A percentile compares a stretch with the other conserved stretches of the same genome.
Conservation (phyloP, 2,329 filamentous ascomycete genomes). For the Albifimbria verrucaria region DNA sequence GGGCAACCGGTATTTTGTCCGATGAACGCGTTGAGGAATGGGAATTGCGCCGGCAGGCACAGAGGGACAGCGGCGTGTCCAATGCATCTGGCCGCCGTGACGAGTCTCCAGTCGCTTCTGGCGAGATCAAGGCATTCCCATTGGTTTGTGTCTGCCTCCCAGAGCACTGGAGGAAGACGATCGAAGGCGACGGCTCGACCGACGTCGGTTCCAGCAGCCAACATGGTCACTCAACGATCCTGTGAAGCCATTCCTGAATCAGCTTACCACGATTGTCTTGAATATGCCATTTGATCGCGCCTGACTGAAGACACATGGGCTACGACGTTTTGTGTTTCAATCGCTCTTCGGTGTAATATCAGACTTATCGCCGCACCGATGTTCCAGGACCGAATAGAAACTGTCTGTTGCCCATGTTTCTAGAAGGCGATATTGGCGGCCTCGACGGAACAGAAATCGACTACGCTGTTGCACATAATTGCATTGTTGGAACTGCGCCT, state of each 20-base stretch:
- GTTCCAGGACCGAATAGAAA: too few relatives aligned
- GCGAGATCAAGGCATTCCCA: constrained; percentile 96
- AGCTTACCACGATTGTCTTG: constrained; percentile 12
- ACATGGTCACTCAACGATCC: constrained; percentile 18
- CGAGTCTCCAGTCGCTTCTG: constrained; percentile 58
- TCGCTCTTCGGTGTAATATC: too few relatives aligned
- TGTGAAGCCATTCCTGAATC: constrained; percentile 15
- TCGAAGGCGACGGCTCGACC: constrained; percentile 79
- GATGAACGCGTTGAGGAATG: constrained; percentile 85
- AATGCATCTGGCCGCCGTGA: constrained; percentile 66
- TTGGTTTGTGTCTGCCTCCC: constrained; percentile 94
- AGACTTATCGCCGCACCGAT: too few relatives aligned
- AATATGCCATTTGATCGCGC: too few relatives aligned
- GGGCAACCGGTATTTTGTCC: constrained; percentile 89
- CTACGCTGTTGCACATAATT: too few relatives aligned
- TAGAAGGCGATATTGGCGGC: too few relatives aligned
- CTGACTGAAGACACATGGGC: too few relatives aligned
- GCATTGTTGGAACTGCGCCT: too few relatives aligned
- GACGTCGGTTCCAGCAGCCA: constrained; percentile 53
- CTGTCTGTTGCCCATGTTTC: too few relatives aligned
- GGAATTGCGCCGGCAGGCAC: constrained; percentile 70
- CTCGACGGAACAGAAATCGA: too few relatives aligned
- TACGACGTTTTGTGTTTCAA: constrained; percentile 39
- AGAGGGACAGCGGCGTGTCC: constrained; percentile 91
- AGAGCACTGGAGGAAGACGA: constrained; percentile 94